Conservation (phyloP, 148 eudicot species). For the Chenopodium quinoa region DNA sequence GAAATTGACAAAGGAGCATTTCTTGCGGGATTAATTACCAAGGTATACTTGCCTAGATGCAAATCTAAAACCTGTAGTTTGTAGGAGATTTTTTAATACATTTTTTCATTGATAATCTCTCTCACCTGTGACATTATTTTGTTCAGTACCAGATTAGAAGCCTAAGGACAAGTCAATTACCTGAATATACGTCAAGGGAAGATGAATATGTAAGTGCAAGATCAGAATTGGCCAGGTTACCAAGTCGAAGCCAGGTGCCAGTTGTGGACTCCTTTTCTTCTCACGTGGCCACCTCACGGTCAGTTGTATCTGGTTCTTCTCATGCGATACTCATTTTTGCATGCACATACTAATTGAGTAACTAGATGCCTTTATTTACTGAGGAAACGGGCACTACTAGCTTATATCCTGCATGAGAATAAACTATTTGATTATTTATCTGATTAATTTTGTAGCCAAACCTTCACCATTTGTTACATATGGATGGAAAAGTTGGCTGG, state of each 20-base stretch:
- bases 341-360: neutral
- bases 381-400: neutral
- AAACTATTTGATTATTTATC: neutral
- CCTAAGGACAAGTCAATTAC: conserved; percentile 30
- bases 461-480: neutral
- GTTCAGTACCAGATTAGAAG: conserved; percentile 47
- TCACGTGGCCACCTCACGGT: conserved; percentile 43
- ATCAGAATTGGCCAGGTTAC: conserved; percentile 29
- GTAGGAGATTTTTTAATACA: neutral
- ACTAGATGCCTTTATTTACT: neutral
- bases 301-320: conserved; percentile 12
- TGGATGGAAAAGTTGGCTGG: neutral
- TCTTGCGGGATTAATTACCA: conserved; percentile 51
- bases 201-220: conserved; percentile 26
- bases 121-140: neutral
- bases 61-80: neutral
- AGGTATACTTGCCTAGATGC: conserved; percentile 39
- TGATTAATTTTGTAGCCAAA: neutral
- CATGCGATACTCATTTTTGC: neutral
- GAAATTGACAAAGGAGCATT: conserved; percentile 52
- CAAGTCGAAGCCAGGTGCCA: conserved; percentile 33
- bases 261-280: conserved; percentile 40
- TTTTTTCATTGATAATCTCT: neutral
- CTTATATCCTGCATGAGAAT: neutral
- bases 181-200: conserved; percentile 31